Conservation (phyloP, 2,329 filamentous ascomycete species). For the Arthroderma sp. region DNA sequence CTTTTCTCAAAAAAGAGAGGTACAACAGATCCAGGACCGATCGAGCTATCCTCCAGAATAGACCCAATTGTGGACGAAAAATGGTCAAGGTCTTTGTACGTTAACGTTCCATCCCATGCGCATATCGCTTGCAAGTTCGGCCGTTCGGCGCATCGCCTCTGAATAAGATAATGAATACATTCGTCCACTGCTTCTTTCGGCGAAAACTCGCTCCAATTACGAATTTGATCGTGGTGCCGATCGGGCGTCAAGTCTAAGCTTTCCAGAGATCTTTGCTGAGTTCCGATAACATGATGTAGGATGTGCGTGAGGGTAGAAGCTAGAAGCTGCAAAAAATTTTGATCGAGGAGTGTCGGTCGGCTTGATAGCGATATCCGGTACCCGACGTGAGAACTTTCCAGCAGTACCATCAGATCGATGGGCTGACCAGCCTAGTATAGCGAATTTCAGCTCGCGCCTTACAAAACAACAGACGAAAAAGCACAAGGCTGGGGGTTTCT, state of each 20-base stretch:
- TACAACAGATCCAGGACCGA: constrained; percentile 10
- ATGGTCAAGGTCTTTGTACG: constrained; percentile 10
- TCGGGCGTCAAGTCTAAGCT: background rate
- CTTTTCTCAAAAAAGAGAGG: constrained; percentile 10
- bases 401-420: background rate
- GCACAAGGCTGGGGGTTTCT: background rate
- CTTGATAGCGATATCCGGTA: background rate
- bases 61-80: constrained; percentile 10
- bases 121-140: constrained; percentile 11
- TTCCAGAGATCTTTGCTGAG: background rate
- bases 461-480: background rate
- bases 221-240: constrained; percentile 1
- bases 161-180: constrained; percentile 13
- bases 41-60: constrained; percentile 11
- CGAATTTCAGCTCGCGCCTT: background rate
- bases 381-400: background rate
- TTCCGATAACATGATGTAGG: background rate
- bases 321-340: background rate
- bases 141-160: constrained; percentile 4
- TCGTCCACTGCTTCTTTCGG: constrained; percentile 1
- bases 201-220: constrained; percentile 1
- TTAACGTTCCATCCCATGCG: constrained; percentile 13
- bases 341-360: background rate
- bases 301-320: background rate
- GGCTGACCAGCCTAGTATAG: constrained; percentile 1